Conservation (phyloP, 371 early-diverging fungal species). For the Mucor sp. region DNA sequence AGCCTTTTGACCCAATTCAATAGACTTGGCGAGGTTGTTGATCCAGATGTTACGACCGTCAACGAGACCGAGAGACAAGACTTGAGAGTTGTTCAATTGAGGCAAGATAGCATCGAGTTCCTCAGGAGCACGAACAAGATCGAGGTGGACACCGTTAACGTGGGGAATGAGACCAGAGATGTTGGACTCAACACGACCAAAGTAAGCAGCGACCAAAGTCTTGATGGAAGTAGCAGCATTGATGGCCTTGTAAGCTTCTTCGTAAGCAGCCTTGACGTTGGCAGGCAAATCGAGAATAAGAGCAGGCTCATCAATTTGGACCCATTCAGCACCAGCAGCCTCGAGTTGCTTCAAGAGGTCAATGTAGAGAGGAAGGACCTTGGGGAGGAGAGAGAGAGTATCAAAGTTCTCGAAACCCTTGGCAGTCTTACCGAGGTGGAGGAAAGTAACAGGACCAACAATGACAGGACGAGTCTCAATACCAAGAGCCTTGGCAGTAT, state of each 20-base stretch:
- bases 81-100: slow-evolving; percentile 53
- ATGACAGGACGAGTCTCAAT: slow-evolving; percentile 91
- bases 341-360: slow-evolving; percentile 76
- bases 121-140: slow-evolving; percentile 86
- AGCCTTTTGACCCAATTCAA: slow-evolving; percentile 70
- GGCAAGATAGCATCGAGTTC: slow-evolving; percentile 76
- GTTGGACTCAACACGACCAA: slow-evolving; percentile 85
- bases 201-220: slow-evolving; percentile 91
- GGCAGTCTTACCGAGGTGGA: slow-evolving; percentile 82
- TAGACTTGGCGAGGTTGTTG: slow-evolving; percentile 77
- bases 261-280: slow-evolving; percentile 49
- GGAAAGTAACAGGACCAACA: slow-evolving; percentile 91
- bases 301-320: slow-evolving; percentile 93
- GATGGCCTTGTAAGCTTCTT: slow-evolving; percentile 70
- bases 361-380: slow-evolving; percentile 80
- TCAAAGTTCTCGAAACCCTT: slow-evolving; percentile 67
- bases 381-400: slow-evolving; percentile 72
- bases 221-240: slow-evolving; percentile 62
- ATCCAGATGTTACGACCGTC: slow-evolving; percentile 98
- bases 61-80: slow-evolving; percentile 87
- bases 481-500: slow-evolving; percentile 91
- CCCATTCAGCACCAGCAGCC: slow-evolving; percentile 88
- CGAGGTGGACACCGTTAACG: slow-evolving; percentile 87
- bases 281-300: slow-evolving; percentile 77
- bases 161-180: slow-evolving; percentile 66